Base-by-base conservation (phyloP, 768 basidiomycete genomes). In the Pholiota molesta region DNA sequence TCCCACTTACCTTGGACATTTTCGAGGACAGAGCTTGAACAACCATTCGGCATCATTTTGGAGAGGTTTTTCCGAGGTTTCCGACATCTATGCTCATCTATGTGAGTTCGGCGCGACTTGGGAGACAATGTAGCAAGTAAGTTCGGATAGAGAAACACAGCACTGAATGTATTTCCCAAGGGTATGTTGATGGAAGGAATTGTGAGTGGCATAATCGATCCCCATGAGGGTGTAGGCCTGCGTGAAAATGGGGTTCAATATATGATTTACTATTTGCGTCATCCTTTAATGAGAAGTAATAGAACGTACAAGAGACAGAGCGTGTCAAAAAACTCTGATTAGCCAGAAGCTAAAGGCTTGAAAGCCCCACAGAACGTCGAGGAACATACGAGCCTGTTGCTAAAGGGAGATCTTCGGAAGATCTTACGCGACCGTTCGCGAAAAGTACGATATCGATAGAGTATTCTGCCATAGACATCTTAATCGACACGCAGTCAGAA, bases 41-140 rank as follows among this genome's bases (percentile, higher is more conserved):
- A 37, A 26, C 14, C 7, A 37, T 17, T 37, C 19, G 35, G 19
- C 33, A 16, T 29, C 56, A 45, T 52, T 33, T 58, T 28, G 35
- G 35, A 58, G 57, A 58, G 47, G 47, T 35, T 58, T 58, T 19
- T 58, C 57, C 57, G 57, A 58, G 45, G 47, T 58, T 58, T 29
- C 33, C 33, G 31, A 51, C 31, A 37, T 49, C 17, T 57, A 49
- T 26, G 47, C 14, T 37, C 31, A 37, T 49, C 17, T 57, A 49
- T 49, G 47, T 26, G 47, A 49, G 23, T 26, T 49, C 14, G 13
- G 19, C 23, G 47, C 23, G 21, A 49, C 45, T 35, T 58, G 29
- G 57, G 57, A 58, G 17, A 45, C 45, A 58, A 37, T 19, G 19
- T 49, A 31, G 45, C 42, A 37, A 39, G 57, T 35, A 33, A 45